These are phyloP conservation scores for Podochytrium sp. DNA, from an alignment of 192 early-diverging fungal species.

Conservation along the genomic window DNA sequence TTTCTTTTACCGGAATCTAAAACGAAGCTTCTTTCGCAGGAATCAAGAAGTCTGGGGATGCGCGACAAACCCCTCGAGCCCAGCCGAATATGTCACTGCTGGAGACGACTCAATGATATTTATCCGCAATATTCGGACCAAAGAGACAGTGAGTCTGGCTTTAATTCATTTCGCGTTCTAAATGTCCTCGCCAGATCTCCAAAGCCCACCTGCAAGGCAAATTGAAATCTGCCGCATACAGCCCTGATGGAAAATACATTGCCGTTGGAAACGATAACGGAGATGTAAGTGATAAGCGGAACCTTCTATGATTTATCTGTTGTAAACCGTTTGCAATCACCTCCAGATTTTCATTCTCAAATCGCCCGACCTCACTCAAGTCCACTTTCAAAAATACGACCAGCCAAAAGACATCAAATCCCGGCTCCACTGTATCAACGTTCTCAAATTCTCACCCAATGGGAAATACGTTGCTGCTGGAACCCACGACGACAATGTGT, in stretches of 20 bases:
- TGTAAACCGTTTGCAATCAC: not conserved
- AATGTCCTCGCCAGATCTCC: not conserved
- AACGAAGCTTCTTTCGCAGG: constrained; percentile 1
- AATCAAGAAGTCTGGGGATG: constrained; percentile 30
- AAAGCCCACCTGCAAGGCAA: constrained; percentile 31
- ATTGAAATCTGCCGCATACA: constrained; percentile 14
- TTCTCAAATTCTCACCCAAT: constrained; percentile 32
- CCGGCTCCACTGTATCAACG: constrained; percentile 16
- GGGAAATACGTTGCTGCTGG: constrained; percentile 30
- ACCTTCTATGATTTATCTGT: constrained; percentile 14
- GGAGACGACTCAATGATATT: constrained; percentile 28
- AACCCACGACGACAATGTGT: constrained; percentile 16
- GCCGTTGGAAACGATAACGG: constrained; percentile 35
- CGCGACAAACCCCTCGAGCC: constrained; percentile 17
- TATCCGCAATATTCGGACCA: constrained; percentile 13
- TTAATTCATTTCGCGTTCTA: not conserved
- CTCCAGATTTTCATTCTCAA: constrained; percentile 34
- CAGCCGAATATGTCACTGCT: constrained; percentile 16
- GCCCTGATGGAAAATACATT: constrained; percentile 32
- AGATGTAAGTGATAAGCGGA: constrained; percentile 34
- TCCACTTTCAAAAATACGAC: constrained; percentile 31
- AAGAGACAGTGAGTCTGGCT: constrained; percentile 2
- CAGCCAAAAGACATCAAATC: constrained; percentile 12
- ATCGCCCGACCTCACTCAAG: constrained; percentile 27
- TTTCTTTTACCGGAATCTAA: not conserved